Conservation (phyloP, 805 yeast genomes). For the Candida awuae region DNA sequence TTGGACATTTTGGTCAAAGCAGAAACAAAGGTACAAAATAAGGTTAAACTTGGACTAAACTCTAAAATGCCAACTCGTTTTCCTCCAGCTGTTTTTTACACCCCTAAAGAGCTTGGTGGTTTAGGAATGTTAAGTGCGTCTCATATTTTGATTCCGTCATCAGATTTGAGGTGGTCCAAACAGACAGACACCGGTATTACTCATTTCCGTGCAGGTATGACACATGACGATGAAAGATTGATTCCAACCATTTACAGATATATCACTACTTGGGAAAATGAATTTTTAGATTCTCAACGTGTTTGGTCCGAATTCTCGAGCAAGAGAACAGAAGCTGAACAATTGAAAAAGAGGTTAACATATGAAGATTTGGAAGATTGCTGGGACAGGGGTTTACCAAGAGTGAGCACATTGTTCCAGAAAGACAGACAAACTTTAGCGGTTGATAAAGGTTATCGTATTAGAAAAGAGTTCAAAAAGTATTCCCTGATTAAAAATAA, state of each 20-base stretch:
- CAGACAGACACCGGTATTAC: slow-evolving; percentile 94
- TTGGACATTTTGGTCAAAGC: slow-evolving; percentile 79
- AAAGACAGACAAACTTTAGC: slow-evolving; percentile 92
- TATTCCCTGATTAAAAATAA: slow-evolving; percentile 64
- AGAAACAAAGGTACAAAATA: slow-evolving; percentile 87
- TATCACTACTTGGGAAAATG: slow-evolving; percentile 94
- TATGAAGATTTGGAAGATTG: slow-evolving; percentile 89
- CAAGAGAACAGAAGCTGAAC: slow-evolving; percentile 78
- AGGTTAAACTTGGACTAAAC: slow-evolving; percentile 89
- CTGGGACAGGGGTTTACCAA: slow-evolving; percentile 96
- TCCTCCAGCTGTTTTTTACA: slow-evolving; percentile 97
- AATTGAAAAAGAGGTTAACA: slow-evolving; percentile 76
- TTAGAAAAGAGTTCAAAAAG: slow-evolving; percentile 70
- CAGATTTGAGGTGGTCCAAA: slow-evolving; percentile 83
- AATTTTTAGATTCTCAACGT: slow-evolving; percentile 84
- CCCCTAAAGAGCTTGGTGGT: slow-evolving; percentile 97
- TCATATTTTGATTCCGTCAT: slow-evolving; percentile 88
- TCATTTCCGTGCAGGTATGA: slow-evolving; percentile 91
- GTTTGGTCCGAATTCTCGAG: slow-evolving; percentile 98
- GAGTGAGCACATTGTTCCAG: slow-evolving; percentile 91
- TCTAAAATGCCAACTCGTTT: slow-evolving; percentile 98
- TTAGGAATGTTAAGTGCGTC: slow-evolving; percentile 97
- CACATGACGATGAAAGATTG: slow-evolving; percentile 65
- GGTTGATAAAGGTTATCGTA: slow-evolving; percentile 87
- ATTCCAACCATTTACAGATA: slow-evolving; percentile 93